Evolutionary conservation across 2,329 filamentous ascomycete genomes (phyloP).

Genomic region (Chaetomiaceae sp.): DNA sequence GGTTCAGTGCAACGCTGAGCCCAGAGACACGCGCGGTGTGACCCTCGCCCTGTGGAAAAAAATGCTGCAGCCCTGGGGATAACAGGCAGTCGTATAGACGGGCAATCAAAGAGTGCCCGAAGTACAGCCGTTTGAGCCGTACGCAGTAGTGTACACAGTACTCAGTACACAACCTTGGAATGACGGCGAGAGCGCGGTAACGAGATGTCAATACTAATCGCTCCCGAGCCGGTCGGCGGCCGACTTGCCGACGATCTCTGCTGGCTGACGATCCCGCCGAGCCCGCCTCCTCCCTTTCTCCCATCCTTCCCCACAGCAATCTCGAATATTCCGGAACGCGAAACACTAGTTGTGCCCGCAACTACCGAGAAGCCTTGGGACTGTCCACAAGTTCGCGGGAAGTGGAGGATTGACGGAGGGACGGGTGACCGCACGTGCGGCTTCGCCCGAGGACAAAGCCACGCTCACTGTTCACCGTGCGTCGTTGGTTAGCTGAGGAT

Average conservation of each 20-base stretch:
- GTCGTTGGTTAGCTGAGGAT: no score
- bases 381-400: no score
- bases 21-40: slow-evolving; percentile 4
- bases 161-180: no score
- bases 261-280: no score
- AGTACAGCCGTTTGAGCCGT: slow-evolving; percentile 25
- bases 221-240: background rate
- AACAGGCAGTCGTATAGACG: slow-evolving; percentile 23
- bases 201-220: background rate
- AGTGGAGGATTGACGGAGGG: no score
- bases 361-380: no score
- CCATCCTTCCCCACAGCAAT: background rate
- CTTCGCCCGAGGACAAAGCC: no score
- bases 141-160: slow-evolving; percentile 13
- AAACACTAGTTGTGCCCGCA: background rate
- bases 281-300: no score
- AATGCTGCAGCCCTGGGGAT: slow-evolving; percentile 9
- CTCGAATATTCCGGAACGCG: slow-evolving; percentile 5
- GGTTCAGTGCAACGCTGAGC: slow-evolving; percentile 17
- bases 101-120: slow-evolving; percentile 30
- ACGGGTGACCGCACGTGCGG: no score
- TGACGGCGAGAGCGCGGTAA: no score
- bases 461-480: no score
- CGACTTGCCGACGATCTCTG: no score
- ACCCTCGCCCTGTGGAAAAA: slow-evolving; percentile 5